phyloP scores from a whole-genome alignment of 2,329 filamentous ascomycete species.

The Huntiella abstrusa region DNA sequence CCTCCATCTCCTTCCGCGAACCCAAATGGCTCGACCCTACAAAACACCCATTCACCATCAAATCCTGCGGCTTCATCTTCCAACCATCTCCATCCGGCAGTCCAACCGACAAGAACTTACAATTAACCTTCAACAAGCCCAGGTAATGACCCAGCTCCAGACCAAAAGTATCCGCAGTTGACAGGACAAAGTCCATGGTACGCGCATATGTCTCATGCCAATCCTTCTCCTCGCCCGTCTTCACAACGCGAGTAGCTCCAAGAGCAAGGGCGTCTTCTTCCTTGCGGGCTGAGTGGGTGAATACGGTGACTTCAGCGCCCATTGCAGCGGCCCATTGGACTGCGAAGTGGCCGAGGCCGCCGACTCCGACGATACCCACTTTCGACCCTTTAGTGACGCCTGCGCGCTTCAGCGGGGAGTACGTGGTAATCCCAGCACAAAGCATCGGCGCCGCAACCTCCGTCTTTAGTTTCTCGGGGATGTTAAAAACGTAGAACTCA shows the following conservation, averaged over 20 bases:
- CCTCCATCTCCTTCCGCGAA: constrained; percentile 48
- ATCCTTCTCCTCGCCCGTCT: constrained; percentile 27
- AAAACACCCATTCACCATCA: constrained; percentile 55
- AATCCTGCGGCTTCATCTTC: constrained; percentile 52
- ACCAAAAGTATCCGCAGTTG: constrained; percentile 46
- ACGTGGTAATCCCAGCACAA: constrained; percentile 64
- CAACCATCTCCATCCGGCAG: constrained; percentile 61
- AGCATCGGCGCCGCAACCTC: constrained; percentile 56
- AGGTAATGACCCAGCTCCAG: constrained; percentile 58
- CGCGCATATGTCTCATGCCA: constrained; percentile 33
- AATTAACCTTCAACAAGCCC: constrained; percentile 63
- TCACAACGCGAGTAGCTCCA: constrained; percentile 37
- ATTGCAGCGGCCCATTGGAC: constrained; percentile 47
- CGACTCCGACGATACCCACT: constrained; percentile 51
- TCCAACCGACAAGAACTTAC: constrained; percentile 61
- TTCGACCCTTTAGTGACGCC: constrained; percentile 57
- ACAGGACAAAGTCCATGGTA: constrained; percentile 54
- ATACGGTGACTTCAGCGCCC: constrained; percentile 34
- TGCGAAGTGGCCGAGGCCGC: constrained; percentile 51
- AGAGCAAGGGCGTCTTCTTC: constrained; percentile 33
- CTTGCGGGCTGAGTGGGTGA: constrained; percentile 36
- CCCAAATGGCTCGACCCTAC: constrained; percentile 56
- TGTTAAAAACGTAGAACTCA: constrained; percentile 56
- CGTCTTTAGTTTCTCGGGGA: constrained; percentile 48
- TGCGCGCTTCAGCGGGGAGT: constrained; percentile 54